Evolutionary conservation across 108 stramenopile genomes (phyloP).

Genomic region (Cyclotella atomus): DNA sequence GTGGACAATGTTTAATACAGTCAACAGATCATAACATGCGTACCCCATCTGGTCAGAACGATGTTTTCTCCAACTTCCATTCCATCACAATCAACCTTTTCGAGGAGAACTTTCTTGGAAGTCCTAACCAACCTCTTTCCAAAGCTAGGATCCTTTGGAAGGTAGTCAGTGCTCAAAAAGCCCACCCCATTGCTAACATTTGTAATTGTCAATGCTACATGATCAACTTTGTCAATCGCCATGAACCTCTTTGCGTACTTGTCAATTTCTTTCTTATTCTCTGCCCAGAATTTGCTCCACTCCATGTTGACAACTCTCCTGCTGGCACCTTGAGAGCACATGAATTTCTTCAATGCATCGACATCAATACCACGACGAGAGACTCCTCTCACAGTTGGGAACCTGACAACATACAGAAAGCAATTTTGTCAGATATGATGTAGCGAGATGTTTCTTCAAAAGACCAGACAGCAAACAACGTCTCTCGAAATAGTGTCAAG

Average conservation of each 20-base stretch:
- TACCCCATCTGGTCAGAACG: constrained; percentile 95
- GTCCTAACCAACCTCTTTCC: constrained; percentile 86
- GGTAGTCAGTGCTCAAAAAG: constrained; percentile 71
- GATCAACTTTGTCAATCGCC: constrained; percentile 85
- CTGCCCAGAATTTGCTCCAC: constrained; percentile 98
- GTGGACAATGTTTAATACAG: no score
- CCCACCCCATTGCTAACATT: constrained; percentile 65
- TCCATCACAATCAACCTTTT: constrained; percentile 89
- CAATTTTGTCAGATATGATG: constrained; percentile 15
- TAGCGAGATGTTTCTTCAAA: constrained; percentile 34
- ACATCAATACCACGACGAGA: constrained; percentile 93
- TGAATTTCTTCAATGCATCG: constrained; percentile 88
- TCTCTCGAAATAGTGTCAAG: constrained; percentile 67
- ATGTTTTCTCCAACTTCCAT: constrained; percentile 90
- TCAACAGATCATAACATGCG: constrained; percentile 1
- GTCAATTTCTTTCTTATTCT: constrained; percentile 97
- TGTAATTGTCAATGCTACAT: constrained; percentile 72
- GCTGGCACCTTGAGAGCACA: constrained; percentile 89
- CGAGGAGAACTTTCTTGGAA: constrained; percentile 74
- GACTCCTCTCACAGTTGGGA: constrained; percentile 97
- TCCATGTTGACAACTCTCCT: constrained; percentile 96
- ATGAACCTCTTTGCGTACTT: constrained; percentile 91
- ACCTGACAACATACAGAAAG: constrained; percentile 15
- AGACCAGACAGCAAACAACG: constrained; percentile 23
- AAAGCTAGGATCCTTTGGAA: constrained; percentile 93